Conservation (phyloP, 257 asterid species). For the Haberlea rhodopensis region DNA sequence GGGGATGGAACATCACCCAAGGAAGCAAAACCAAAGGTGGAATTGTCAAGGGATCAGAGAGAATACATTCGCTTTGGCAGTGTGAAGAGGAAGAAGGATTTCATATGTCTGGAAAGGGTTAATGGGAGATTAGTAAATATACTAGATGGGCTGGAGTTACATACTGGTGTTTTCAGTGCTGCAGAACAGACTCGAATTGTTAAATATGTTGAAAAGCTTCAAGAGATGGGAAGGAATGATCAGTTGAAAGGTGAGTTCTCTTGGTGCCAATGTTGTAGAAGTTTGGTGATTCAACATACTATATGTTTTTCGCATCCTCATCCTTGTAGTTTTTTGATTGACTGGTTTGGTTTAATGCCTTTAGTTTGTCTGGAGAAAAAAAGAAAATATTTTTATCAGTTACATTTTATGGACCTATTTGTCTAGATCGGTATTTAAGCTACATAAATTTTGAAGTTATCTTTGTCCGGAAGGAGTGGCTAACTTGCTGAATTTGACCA, state of each 20-base stretch:
- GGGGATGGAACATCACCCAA: conserved; percentile 29
- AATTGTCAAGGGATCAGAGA: conserved; percentile 51
- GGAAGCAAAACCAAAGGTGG: conserved; percentile 48
- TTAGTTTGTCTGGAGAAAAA: not conserved
- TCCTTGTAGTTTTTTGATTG: not conserved
- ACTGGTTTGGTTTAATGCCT: not conserved
- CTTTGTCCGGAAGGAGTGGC: not conserved
- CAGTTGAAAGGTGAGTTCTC: conserved; percentile 53
- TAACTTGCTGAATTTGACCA: conserved; percentile 5
- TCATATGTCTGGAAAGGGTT: conserved; percentile 47
- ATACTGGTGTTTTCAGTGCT: conserved; percentile 63
- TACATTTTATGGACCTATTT: not conserved
- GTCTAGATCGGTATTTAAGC: not conserved
- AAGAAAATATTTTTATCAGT: too few relatives aligned
- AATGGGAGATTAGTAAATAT: conserved; percentile 48
- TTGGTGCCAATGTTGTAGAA: not conserved
- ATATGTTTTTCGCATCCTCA: conserved; percentile 11
- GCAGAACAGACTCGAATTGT: conserved; percentile 75
- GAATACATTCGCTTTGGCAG: conserved; percentile 48
- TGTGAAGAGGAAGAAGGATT: conserved; percentile 58
- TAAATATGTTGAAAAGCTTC: conserved; percentile 46
- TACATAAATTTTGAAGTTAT: conserved; percentile 15
- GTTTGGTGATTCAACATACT: not conserved
- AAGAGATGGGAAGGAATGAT: conserved; percentile 52
- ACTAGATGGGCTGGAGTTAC: conserved; percentile 72